Evolutionary conservation across 2,329 filamentous ascomycete species (phyloP).

Genomic region (Alternaria incomplexa): DNA sequence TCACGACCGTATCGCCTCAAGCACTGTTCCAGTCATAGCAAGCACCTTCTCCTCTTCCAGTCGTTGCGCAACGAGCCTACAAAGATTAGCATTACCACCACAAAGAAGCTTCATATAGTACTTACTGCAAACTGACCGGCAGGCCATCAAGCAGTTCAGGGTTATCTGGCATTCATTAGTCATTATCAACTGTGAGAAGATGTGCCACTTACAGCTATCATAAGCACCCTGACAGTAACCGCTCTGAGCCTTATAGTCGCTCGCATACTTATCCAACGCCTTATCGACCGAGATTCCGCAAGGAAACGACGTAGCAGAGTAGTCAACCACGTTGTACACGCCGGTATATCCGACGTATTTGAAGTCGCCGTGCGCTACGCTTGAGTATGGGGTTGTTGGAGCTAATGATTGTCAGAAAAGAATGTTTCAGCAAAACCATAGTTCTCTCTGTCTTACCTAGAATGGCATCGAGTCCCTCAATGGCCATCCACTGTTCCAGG

Average conservation of each 20-base stretch:
- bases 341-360: conserved; percentile 55
- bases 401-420: conserved; percentile 24
- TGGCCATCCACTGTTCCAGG: conserved; percentile 54
- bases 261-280: conserved; percentile 40
- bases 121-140: conserved; percentile 51
- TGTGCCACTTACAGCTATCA: conserved; percentile 49
- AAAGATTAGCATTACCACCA: neutral
- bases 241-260: conserved; percentile 38
- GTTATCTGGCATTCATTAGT: conserved; percentile 36
- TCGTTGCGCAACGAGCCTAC: conserved; percentile 46
- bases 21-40: conserved; percentile 46
- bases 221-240: conserved; percentile 50
- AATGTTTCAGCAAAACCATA: neutral
- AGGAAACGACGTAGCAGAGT: conserved; percentile 54
- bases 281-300: conserved; percentile 50
- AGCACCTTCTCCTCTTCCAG: conserved; percentile 54
- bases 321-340: conserved; percentile 58
- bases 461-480: conserved; percentile 53
- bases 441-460: conserved; percentile 35
- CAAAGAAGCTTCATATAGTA: neutral
- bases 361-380: conserved; percentile 52
- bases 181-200: neutral
- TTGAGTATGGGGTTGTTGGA: conserved; percentile 55
- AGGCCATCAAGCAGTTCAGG: conserved; percentile 51
- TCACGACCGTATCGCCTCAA: conserved; percentile 32